Evolutionary conservation across 371 early-diverging fungal species (phyloP), one percentile per base, ranked within the genome.

Genomic region (Mortierella sp.): DNA sequence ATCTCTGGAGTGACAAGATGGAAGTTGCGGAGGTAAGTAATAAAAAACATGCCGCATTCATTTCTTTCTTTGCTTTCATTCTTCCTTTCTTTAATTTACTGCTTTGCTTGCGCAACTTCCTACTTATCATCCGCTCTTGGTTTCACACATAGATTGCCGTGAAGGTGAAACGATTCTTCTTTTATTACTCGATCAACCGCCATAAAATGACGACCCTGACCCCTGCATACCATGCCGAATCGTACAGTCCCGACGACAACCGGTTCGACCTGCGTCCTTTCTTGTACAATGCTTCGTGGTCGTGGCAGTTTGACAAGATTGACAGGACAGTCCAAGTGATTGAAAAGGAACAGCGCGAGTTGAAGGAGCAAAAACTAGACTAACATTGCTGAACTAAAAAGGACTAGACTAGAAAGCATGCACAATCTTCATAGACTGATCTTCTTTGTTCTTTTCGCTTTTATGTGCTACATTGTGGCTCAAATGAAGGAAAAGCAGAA

Each of bases 121-220:
- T 34, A 7, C 37, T 34, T 14, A 7, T 34, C 37, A 1, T 34
- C 37, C 14, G 7, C 37, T 14, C 37, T 34, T 4, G 37, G 37
- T 27, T 42, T 15, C 26, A 30, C 50, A 56, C 47, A 50, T 60
- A 92, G 88, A 83, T 97, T 57, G 96, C 94, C 0, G 84, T 79
- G 39, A 95, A 96, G 68, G 98, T 99, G 54, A 97, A 97, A 81
- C 86, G 89, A 6, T 98, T 99, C 82, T 98, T 96, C 82, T 93
- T 90, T 65, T 99, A 88, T 81, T 97, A 98, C 72, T 87, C 97
- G 7, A 95, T 98, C 67, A 99, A 99, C 83, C 89, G 99, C 34
- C 99, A 99, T 87, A 99, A 99, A 82, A 88, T 97, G 86, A 98
- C 99, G 7, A 94, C 96, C 0, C 67, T 99, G 19, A 98, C 99